Evolutionary conservation across 768 basidiomycete genomes (phyloP).

Genomic region (Hygrocybe coccinea): DNA sequence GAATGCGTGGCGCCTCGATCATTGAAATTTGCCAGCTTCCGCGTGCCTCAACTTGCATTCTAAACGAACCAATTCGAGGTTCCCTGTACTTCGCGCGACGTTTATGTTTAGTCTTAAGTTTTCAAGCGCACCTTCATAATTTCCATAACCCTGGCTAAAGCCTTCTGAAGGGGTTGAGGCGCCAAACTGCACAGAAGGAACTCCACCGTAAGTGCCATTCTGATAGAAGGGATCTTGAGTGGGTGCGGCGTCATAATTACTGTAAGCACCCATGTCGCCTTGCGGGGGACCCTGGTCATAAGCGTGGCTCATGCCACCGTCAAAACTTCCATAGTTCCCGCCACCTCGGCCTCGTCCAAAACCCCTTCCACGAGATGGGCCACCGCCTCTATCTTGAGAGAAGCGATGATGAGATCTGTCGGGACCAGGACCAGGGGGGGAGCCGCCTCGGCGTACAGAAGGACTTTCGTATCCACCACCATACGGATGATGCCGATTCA

Average conservation of each 20-base stretch:
- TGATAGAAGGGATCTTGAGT: conserved; percentile 66
- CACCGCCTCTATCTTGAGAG: conserved; percentile 53
- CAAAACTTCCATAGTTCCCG: conserved; percentile 50
- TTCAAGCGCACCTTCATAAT: conserved; percentile 85
- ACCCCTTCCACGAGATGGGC: conserved; percentile 43
- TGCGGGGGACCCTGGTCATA: conserved; percentile 68
- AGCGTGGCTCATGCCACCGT: conserved; percentile 47
- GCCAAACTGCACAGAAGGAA: conserved; percentile 50
- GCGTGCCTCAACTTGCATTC: conserved; percentile 50
- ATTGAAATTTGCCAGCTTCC: conserved; percentile 34
- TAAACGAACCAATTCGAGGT: conserved; percentile 23
- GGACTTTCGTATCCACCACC: conserved; percentile 55
- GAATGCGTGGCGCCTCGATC: neutral
- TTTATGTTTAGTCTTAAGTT: conserved; percentile 51
- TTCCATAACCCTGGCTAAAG: conserved; percentile 55
- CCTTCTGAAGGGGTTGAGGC: conserved; percentile 43
- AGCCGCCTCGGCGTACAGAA: conserved; percentile 57
- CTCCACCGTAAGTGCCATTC: conserved; percentile 55
- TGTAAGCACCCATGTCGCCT: conserved; percentile 61
- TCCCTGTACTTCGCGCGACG: conserved; percentile 40
- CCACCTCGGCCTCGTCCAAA: conserved; percentile 49
- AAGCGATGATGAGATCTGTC: conserved; percentile 61
- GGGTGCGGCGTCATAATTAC: conserved; percentile 56
- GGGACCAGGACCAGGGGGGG: conserved; percentile 61
- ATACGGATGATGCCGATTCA: conserved; percentile 93